Conservation (phyloP, 352 stramenopile genomes). For the Phytophthora constricta region DNA sequence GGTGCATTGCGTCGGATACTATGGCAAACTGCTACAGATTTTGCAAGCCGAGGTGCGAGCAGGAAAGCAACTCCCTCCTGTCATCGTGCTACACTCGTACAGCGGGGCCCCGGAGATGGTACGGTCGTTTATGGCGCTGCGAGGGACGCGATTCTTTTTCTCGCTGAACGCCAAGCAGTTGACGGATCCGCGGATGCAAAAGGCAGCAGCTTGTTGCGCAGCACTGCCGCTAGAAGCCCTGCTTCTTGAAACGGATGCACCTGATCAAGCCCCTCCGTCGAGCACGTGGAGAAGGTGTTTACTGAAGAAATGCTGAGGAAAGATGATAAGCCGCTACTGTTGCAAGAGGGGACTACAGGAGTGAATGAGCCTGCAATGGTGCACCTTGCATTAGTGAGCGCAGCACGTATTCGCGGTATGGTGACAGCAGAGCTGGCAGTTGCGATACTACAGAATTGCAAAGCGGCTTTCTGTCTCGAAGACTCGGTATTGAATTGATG, state of each 20-base stretch:
- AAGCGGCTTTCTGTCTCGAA: slow-evolving; percentile 44
- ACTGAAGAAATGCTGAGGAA: not conserved
- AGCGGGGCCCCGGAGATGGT: slow-evolving; percentile 65
- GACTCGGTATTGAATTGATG: slow-evolving; percentile 15
- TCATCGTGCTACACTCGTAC: slow-evolving; percentile 77
- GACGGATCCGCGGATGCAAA: slow-evolving; percentile 41
- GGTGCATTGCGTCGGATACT: slow-evolving; percentile 77
- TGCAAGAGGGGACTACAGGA: slow-evolving; percentile 20
- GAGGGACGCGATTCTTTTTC: slow-evolving; percentile 60
- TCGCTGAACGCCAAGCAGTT: slow-evolving; percentile 82
- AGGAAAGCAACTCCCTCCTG: slow-evolving; percentile 42
- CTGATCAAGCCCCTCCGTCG: slow-evolving; percentile 59
- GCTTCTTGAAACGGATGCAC: slow-evolving; percentile 78
- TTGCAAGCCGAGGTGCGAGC: slow-evolving; percentile 26
- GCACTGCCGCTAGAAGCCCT: slow-evolving; percentile 53
- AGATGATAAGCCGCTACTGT: slow-evolving; percentile 16
- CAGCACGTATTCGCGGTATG: slow-evolving; percentile 48
- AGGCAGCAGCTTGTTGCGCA: slow-evolving; percentile 46
- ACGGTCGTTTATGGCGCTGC: slow-evolving; percentile 51
- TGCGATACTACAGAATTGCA: slow-evolving; percentile 47
- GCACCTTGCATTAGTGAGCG: slow-evolving; percentile 50
- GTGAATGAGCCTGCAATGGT: slow-evolving; percentile 68
- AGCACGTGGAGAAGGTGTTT: slow-evolving; percentile 28
- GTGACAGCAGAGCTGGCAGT: slow-evolving; percentile 40
- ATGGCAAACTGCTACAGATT: slow-evolving; percentile 74